Base-by-base conservation (phyloP, 2,329 filamentous ascomycete genomes). In the Calonectria fujianensis region DNA sequence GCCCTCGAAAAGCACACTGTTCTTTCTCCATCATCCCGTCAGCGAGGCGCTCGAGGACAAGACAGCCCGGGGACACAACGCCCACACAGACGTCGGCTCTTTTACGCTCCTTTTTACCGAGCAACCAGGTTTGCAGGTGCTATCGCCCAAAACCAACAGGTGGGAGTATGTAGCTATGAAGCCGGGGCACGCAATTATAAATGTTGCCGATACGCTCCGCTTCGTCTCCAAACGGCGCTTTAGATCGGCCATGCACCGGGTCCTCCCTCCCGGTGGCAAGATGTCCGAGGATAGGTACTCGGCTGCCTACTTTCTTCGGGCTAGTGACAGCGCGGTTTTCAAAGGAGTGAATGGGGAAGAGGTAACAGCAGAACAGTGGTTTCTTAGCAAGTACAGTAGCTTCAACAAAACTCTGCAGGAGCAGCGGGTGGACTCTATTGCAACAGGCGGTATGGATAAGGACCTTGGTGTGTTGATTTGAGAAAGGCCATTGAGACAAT, bases 31-130 rank as follows among this genome's bases (percentile, higher is more conserved):
- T 59, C 69, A 70, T 16, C 69, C 69, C 32, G 45, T 70, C 45
- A 70, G 57, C 45, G 57, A 70, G 29, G 31, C 41, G 24, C 69
- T 70, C 24, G 57, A 52, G 32, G 69, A 70, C 45, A 70, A 70
- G 14, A 70, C 69, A 37, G 69, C 31, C 29, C 69, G 69, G 4
- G 67, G 67, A 10, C 67, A 69, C 67, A 69, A 69, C 29, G 67
- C 67, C 24, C 67, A 69, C 27, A 69, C 67, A 4, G 67, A 69
- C 24, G 67, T 69, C 51, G 67, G 67, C 67, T 69, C 67, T 90
- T 50, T 50, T 24, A 50, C 45, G 20, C 45, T 50, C 20, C 45
- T 50, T 24, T 50, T 50, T 24, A 50, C 45, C 20, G 45, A 50
- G 45, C 45, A 50, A n/a, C 45, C 45, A 24, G 45, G 45, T 24